These are phyloP conservation scores for Celoporthe dispersa DNA, from an alignment of 2,329 filamentous ascomycete genomes.

Conservation along the genomic window DNA sequence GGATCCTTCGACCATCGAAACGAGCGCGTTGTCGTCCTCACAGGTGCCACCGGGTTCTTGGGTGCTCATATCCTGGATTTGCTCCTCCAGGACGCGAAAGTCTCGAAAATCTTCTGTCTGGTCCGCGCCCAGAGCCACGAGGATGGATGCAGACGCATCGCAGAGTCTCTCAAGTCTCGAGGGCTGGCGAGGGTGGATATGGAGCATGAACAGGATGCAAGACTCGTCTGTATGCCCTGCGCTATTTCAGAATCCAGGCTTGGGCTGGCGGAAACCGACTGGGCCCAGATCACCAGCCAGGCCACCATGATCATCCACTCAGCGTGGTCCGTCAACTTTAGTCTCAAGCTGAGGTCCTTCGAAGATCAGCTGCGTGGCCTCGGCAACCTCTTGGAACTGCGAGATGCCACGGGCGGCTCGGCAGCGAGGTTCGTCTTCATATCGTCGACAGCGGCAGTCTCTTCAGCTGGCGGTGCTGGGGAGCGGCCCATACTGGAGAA, in stretches of 20 bases:
- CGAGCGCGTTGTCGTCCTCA: slow-evolving; percentile 33
- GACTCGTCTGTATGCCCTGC: slow-evolving; percentile 52
- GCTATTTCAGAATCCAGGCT: slow-evolving; percentile 52
- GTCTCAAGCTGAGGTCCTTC: slow-evolving; percentile 52
- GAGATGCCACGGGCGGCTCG: slow-evolving; percentile 17
- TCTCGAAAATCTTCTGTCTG: slow-evolving; percentile 59
- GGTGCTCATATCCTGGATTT: slow-evolving; percentile 55
- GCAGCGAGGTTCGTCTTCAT: slow-evolving; percentile 35
- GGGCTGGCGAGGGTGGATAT: slow-evolving; percentile 30
- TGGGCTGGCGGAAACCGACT: slow-evolving; percentile 49
- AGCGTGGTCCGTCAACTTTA: slow-evolving; percentile 62
- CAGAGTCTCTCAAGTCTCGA: slow-evolving; percentile 31
- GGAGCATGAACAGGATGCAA: slow-evolving; percentile 35
- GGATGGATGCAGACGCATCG: slow-evolving; percentile 49
- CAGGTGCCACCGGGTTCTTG: slow-evolving; percentile 40
- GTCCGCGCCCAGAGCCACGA: slow-evolving; percentile 51
- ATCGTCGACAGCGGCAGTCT: slow-evolving; percentile 34
- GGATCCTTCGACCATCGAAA: slow-evolving; percentile 13
- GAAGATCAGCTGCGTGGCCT: slow-evolving; percentile 52
- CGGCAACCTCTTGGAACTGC: slow-evolving; percentile 45
- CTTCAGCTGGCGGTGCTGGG: slow-evolving; percentile 6
- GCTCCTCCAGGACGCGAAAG: slow-evolving; percentile 42
- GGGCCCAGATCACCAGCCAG: slow-evolving; percentile 46
- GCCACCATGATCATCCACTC: slow-evolving; percentile 54
- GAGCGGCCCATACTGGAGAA: slow-evolving; percentile 44